Conservation (phyloP, 768 basidiomycete species). For the Russula virescens region DNA sequence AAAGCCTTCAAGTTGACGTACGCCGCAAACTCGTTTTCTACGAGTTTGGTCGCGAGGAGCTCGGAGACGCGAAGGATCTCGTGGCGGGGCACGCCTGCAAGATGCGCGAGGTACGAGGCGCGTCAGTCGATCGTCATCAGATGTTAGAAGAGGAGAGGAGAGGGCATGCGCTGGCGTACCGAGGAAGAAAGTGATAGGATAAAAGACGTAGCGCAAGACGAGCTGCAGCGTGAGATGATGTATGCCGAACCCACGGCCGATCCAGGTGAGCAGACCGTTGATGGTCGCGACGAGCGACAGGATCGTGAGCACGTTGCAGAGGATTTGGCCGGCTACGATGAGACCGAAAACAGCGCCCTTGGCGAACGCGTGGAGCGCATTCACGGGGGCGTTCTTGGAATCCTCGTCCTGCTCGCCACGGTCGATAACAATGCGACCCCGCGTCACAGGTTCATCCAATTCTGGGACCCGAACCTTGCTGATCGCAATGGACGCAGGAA, state of each 20-base stretch:
- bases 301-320: conserved; percentile 84
- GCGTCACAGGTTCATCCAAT: conserved; percentile 78
- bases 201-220: conserved; percentile 81
- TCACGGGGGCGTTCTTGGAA: conserved; percentile 52
- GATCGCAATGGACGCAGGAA: conserved; percentile 90
- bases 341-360: conserved; percentile 81
- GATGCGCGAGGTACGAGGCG: conserved; percentile 6
- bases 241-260: conserved; percentile 82
- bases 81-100: conserved; percentile 60
- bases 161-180: conserved; percentile 26
- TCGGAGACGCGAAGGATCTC: conserved; percentile 80
- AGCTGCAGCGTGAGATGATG: conserved; percentile 78
- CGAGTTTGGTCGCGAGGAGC: conserved; percentile 79
- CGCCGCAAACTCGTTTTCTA: conserved; percentile 83
- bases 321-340: conserved; percentile 80
- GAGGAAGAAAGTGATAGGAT: conserved; percentile 79
- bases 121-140: not conserved
- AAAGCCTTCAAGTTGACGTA: conserved; percentile 54
- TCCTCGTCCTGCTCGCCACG: conserved; percentile 54
- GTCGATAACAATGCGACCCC: conserved; percentile 73
- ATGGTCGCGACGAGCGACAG: conserved; percentile 74
- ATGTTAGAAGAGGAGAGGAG: not conserved
- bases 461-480: conserved; percentile 86
- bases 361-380: conserved; percentile 85
- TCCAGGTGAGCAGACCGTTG: conserved; percentile 85